Evolutionary conservation across 2,329 filamentous ascomycete species (phyloP).

Genomic region (Lasiodiplodia theobromae): DNA sequence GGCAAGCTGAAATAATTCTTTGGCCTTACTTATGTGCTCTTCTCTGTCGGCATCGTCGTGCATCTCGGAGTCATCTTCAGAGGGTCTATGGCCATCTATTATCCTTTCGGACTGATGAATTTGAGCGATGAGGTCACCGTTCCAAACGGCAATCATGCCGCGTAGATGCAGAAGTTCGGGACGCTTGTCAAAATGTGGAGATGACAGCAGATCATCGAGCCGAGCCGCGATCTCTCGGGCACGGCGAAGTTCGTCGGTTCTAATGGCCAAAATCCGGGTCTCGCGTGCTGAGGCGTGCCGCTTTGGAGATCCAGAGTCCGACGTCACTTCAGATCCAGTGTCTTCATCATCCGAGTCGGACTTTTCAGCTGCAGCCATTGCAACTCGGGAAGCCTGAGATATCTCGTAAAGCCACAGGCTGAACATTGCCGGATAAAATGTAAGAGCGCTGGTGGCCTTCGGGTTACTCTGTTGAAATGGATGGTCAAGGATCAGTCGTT

Average conservation of each 20-base stretch:
- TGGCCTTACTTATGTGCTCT: conserved; percentile 37
- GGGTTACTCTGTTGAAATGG: conserved; percentile 65
- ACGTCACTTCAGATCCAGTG: background rate
- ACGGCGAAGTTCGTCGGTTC: conserved; percentile 60
- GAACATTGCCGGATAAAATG: conserved; percentile 84
- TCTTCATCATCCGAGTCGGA: conserved; percentile 9
- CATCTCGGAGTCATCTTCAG: conserved; percentile 33
- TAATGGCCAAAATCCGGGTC: conserved; percentile 29
- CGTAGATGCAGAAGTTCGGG: conserved; percentile 72
- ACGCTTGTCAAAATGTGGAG: conserved; percentile 73
- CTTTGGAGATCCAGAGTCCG: conserved; percentile 2
- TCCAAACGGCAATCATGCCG: conserved; percentile 77
- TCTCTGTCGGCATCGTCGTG: conserved; percentile 31
- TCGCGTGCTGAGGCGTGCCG: conserved; percentile 17
- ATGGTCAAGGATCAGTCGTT: conserved; percentile 77
- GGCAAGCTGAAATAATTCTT: conserved; percentile 37
- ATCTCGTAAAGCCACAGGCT: conserved; percentile 81
- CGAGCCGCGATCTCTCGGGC: conserved; percentile 70
- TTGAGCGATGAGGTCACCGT: conserved; percentile 69
- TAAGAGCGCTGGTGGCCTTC: conserved; percentile 67
- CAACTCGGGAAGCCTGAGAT: conserved; percentile 64
- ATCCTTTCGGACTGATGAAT: conserved; percentile 30
- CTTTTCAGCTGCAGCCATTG: conserved; percentile 1
- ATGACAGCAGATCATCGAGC: conserved; percentile 75
- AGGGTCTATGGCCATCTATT: conserved; percentile 33